Evolutionary conservation across 345 rosid genomes (phyloP), one percentile per base, ranked within the genome.

Genomic region (Syzygium grande): DNA sequence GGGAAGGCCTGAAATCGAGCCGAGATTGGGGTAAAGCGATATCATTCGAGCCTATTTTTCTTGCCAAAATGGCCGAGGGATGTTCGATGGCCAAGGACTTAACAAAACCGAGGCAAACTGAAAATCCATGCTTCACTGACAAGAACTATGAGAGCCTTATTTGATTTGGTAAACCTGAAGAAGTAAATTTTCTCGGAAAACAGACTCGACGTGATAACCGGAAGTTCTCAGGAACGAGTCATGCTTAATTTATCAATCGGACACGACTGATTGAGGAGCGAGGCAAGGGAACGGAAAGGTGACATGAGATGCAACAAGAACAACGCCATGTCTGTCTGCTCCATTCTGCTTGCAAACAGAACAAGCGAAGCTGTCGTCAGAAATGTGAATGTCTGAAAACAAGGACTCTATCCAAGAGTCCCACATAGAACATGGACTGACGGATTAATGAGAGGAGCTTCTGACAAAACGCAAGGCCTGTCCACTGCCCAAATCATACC

Each of bases 401-500:
- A 73, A 68, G 43, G 79, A 68, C 80, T 34, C 9, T 68, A 9
- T 19, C 13, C 80, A 68, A 68, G 49, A 73, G 49, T 73, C 83
- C 49, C 83, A 73, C 83, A 38, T 73, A 73, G 83, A 13, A 38
- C 49, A 19, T 9, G 6, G 27, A 38, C 83, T 38, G 49, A 73
- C 83, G 21, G 83, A 73, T 10, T 38, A 38, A 41, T 19, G 86
- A 10, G 19, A 29, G 16, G 61, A 51, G 7, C 59, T 52, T 21
- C 11, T 2, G 38, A 52, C 22, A 84, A 84, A 84, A 17, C 2
- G 43, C 55, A 7, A 55, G 1, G 61, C 43, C 86, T 52, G 61
- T 30, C 58, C 3, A 2, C 9, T 0, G 27, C 3, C 4, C 73
- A 87, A 80, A 6, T 54, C 93, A 92, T 93, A 92, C 93, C 93